Evolutionary conservation across 2,329 filamentous ascomycete species (phyloP).

Genomic region (Pestalotiopsis sp.): DNA sequence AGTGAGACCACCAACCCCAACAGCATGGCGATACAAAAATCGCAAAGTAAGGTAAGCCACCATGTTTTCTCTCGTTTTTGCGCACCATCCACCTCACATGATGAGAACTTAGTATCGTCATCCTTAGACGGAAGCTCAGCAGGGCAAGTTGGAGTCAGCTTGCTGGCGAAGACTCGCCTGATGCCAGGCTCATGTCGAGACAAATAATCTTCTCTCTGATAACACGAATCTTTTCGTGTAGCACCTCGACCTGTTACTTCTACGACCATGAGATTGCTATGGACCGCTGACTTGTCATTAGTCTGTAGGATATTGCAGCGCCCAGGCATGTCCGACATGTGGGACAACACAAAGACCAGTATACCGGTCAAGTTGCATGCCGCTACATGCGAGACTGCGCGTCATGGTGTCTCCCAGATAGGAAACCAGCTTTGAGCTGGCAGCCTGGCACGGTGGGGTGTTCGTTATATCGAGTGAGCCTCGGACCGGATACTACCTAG

Average conservation of each 20-base stretch:
- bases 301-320: neutral
- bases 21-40: neutral
- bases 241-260: neutral
- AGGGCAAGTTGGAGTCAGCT: conserved; percentile 28
- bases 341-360: neutral
- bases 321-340: neutral
- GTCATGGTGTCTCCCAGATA: neutral
- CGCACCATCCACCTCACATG: conserved; percentile 47
- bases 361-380: neutral
- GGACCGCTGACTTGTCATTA: neutral
- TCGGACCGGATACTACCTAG: neutral
- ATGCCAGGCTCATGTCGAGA: conserved; percentile 38
- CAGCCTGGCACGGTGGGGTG: neutral
- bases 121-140: conserved; percentile 82
- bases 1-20: neutral
- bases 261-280: neutral
- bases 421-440: neutral
- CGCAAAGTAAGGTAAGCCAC: conserved; percentile 23
- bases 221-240: conserved; percentile 2
- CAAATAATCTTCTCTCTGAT: conserved; percentile 60
- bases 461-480: neutral
- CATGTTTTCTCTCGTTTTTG: neutral
- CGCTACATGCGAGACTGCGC: neutral
- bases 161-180: conserved; percentile 27
- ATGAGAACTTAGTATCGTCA: conserved; percentile 93